phyloP scores from a whole-genome alignment of 208 protist genomes.

The Crithidia expoeki region DNA sequence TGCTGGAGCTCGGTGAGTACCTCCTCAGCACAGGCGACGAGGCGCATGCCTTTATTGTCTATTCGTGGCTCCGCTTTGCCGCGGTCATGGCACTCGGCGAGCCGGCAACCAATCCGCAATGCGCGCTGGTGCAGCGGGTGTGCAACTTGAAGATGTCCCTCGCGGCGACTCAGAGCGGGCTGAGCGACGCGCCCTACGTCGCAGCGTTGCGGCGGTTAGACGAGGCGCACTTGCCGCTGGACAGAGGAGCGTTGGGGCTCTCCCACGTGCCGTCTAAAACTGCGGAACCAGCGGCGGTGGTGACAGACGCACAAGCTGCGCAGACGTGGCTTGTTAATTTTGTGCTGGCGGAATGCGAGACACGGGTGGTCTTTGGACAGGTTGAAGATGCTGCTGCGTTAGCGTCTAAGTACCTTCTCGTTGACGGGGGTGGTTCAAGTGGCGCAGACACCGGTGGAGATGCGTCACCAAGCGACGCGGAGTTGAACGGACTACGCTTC shows the following conservation, averaged over 20 bases:
- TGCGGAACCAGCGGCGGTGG: neutral
- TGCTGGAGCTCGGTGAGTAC: slow-evolving; percentile 65
- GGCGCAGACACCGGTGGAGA: neutral
- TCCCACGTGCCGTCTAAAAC: neutral
- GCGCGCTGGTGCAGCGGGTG: slow-evolving; percentile 30
- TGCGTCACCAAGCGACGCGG: neutral
- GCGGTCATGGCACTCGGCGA: slow-evolving; percentile 41
- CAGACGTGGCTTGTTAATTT: slow-evolving; percentile 34
- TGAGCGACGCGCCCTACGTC: slow-evolving; percentile 26
- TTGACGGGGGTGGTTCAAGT: slow-evolving; percentile 18
- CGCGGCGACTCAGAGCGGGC: slow-evolving; percentile 15
- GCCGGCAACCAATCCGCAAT: slow-evolving; percentile 36
- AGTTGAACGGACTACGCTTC: slow-evolving; percentile 17
- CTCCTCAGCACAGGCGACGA: slow-evolving; percentile 48
- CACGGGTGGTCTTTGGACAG: slow-evolving; percentile 41
- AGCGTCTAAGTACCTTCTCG: slow-evolving; percentile 27
- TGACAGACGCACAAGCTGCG: neutral
- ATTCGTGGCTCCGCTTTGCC: slow-evolving; percentile 66
- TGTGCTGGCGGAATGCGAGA: slow-evolving; percentile 55
- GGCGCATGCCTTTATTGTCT: slow-evolving; percentile 60
- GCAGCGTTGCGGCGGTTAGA: slow-evolving; percentile 10
- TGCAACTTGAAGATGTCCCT: slow-evolving; percentile 42
- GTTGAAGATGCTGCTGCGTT: slow-evolving; percentile 44
- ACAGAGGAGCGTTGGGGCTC: neutral
- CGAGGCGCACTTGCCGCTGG: slow-evolving; percentile 8